A percentile compares a stretch with the other conserved stretches of the same genome.
These are phyloP conservation scores for Melocanna baccifera DNA, from an alignment of 176 grass and related monocot species.

Conservation along the genomic window DNA sequence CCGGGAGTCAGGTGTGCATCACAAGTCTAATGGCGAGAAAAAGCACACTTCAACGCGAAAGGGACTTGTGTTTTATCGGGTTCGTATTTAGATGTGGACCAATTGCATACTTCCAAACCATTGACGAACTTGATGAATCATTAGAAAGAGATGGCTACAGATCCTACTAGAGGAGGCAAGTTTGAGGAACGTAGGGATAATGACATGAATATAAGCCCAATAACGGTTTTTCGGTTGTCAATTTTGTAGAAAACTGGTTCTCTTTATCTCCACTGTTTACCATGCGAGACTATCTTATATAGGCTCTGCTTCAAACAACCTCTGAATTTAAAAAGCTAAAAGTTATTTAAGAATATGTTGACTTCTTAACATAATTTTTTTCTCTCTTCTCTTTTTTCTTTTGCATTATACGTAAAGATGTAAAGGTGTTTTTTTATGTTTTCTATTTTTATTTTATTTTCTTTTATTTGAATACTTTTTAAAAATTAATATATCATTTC, in stretches of 20 bases:
- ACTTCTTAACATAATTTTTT: too few species aligned
- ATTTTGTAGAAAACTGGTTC: neutral
- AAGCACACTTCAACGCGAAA: neutral
- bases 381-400: too few species aligned
- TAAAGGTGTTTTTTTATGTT: too few species aligned
- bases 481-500: too few species aligned
- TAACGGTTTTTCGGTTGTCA: neutral
- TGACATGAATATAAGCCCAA: neutral
- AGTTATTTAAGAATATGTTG: too few species aligned
- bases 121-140: constrained; percentile 18
- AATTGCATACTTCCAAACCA: constrained; percentile 3
- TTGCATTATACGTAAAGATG: too few species aligned
- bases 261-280: neutral
- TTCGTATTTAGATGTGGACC: constrained; percentile 33
- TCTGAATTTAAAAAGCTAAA: too few species aligned
- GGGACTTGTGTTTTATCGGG: constrained; percentile 16
- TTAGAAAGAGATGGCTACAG: constrained; percentile 4
- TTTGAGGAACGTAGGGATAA: neutral
- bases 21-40: constrained; percentile 13
- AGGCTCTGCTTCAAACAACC: too few species aligned
- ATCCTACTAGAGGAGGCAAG: neutral
- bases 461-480: too few species aligned
- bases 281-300: neutral
- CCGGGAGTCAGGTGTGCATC: constrained; percentile 5
- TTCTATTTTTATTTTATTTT: too few species aligned